Percentiles rank a stretch among this genome's conserved stretches.
Conservation (phyloP, 177 flowering plant species). For the Vitis hybrid region DNA sequence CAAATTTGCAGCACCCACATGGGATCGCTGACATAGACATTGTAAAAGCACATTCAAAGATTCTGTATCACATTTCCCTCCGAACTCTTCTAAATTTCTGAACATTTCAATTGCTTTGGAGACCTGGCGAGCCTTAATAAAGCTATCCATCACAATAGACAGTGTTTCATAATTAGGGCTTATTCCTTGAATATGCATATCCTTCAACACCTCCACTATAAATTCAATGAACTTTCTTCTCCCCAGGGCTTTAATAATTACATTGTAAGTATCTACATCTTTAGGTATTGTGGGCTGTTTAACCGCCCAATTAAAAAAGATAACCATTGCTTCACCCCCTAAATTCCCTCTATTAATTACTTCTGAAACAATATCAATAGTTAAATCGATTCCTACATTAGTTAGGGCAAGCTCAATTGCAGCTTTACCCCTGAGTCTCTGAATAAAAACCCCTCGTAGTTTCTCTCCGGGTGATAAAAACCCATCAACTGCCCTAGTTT, state of each 20-base stretch:
- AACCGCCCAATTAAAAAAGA: slow-evolving; percentile 81
- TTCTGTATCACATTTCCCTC: slow-evolving; percentile 42
- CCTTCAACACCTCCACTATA: slow-evolving; percentile 43
- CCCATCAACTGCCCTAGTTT: slow-evolving; percentile 33
- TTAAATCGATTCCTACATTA: slow-evolving; percentile 39
- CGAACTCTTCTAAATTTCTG: slow-evolving; percentile 47
- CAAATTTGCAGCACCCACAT: slow-evolving; percentile 59
- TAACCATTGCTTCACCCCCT: slow-evolving; percentile 69
- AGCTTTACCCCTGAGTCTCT: slow-evolving; percentile 62
- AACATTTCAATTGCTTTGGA: slow-evolving; percentile 58
- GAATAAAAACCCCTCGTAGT: slow-evolving; percentile 81
- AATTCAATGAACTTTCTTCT: slow-evolving; percentile 61
- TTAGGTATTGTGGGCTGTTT: slow-evolving; percentile 38
- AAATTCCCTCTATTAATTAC: slow-evolving; percentile 73
- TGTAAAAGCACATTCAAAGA: slow-evolving; percentile 55
- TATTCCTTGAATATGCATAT: slow-evolving; percentile 43
- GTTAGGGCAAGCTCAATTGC: slow-evolving; percentile 58
- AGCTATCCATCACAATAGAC: slow-evolving; percentile 61
- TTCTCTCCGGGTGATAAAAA: slow-evolving; percentile 74
- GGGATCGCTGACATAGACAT: slow-evolving; percentile 59
- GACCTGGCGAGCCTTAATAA: slow-evolving; percentile 50
- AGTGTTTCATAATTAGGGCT: slow-evolving; percentile 45
- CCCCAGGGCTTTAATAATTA: slow-evolving; percentile 70
- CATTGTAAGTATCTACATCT: slow-evolving; percentile 34
- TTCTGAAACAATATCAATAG: slow-evolving; percentile 46